Evolutionary conservation across 2,329 filamentous ascomycete genomes (phyloP), one percentile per base, ranked within the genome.

Genomic region (Aspergillus quadrilineatus): DNA sequence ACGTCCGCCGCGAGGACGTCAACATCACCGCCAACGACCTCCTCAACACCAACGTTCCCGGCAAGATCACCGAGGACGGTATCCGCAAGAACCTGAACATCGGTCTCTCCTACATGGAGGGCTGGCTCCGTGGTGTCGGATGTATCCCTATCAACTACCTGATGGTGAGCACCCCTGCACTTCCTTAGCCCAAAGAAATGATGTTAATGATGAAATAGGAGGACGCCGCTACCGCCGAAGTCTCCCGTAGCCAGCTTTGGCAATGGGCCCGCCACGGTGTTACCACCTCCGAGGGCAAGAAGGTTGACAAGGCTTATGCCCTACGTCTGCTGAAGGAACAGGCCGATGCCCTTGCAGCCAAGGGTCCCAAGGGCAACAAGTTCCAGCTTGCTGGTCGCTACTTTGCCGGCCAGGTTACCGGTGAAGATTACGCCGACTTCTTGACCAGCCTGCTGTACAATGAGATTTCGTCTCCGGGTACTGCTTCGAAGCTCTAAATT

Each of bases 71-170:
- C 66, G 93, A 97, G 76, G 91, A 88, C 4, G 94, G 94, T 56
- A 97, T 99, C 79, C 86, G 90, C 71, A 96, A 97, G 87, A 99
- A 97, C 80, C 82, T 99, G 63, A 93, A 92, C 79, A 97, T 99
- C 64, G 94, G 93, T 39, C 85, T 99, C 5, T 89, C 89, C 50
- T 99, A 99, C 79, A 99, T 97, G 93, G 94, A 99, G 79, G 94
- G 91, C 60, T 99, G 94, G 94, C 82, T 97, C 59, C 89, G 92
- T 60, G 94, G 93, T 34, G 84, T 97, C 22, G 94, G 94, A 56
- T 99, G 94, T 69, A 92, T 97, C 52, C 94, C 94, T 48, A 97
- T 97, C 79, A 97, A 97, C 82, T 96, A 89, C 75, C 82, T 97
- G 55, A 97, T 97, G 93, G 85, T 77, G 71, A 75, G 74, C 50